phyloP scores from a whole-genome alignment of 164 flowering plant species.

The Vitis riparia region DNA sequence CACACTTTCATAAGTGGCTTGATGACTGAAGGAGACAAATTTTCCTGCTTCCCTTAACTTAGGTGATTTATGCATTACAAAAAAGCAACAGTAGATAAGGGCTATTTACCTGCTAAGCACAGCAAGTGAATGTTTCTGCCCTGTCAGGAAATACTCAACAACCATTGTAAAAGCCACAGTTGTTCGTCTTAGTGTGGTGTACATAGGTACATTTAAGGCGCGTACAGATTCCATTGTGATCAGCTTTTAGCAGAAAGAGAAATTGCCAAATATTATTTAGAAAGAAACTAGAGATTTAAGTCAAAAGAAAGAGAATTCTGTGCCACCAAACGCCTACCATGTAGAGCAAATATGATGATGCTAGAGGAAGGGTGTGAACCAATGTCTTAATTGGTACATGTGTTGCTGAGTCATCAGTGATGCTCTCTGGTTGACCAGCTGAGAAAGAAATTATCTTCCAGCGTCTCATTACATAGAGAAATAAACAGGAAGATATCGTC shows the following conservation, averaged over 20 bases:
- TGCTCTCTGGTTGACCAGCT: conserved; percentile 32
- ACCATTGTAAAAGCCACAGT: conserved; percentile 84
- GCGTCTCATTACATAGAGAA: conserved; percentile 64
- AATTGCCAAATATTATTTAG: background rate
- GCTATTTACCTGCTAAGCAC: conserved; percentile 61
- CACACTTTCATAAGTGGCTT: background rate
- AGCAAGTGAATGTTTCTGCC: conserved; percentile 56
- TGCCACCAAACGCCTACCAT: conserved; percentile 56
- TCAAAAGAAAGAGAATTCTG: background rate
- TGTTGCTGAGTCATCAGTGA: conserved; percentile 24
- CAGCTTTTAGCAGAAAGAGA: conserved; percentile 42
- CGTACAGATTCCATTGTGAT: conserved; percentile 86
- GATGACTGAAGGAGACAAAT: background rate
- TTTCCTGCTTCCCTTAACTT: background rate
- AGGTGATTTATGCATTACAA: background rate
- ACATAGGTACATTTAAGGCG: conserved; percentile 88
- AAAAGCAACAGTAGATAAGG: conserved; percentile 3
- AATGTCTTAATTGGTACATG: conserved; percentile 57
- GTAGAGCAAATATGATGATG: conserved; percentile 65
- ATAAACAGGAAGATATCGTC: conserved; percentile 57
- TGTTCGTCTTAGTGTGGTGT: conserved; percentile 87
- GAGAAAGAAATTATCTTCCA: conserved; percentile 65
- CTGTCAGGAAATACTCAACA: conserved; percentile 63
- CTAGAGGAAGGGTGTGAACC: conserved; percentile 64
- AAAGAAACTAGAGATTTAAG: background rate